Evolutionary conservation across 2,329 filamentous ascomycete genomes (phyloP).

Genomic region (Aspergillus sp.): DNA sequence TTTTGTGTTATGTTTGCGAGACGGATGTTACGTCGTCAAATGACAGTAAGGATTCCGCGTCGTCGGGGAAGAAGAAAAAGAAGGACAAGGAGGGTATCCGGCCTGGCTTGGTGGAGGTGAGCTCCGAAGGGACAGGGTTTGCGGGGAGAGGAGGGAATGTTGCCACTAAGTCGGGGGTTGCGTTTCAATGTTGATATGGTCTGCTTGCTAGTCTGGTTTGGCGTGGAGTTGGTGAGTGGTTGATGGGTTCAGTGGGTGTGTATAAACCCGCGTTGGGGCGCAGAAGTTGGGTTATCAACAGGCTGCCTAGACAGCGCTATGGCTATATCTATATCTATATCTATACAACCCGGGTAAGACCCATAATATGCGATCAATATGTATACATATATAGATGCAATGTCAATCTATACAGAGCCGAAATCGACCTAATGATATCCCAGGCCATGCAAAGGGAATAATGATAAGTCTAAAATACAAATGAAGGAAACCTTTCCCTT

Average conservation of each 20-base stretch:
- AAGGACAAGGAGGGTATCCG: constrained; percentile 59
- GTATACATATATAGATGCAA: neutral
- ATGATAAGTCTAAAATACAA: neutral
- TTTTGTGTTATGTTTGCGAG: constrained; percentile 86
- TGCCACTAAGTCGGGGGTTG: constrained; percentile 75
- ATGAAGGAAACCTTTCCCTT: neutral
- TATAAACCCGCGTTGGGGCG: neutral
- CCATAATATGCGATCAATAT: neutral
- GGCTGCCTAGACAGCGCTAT: neutral
- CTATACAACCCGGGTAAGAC: neutral
- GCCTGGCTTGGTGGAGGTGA: constrained; percentile 75
- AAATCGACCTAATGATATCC: neutral
- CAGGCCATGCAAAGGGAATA: neutral
- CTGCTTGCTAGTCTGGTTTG: neutral
- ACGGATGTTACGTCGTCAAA: constrained; percentile 63
- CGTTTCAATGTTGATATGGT: constrained; percentile 71
- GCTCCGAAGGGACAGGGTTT: constrained; percentile 88
- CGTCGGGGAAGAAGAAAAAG: constrained; percentile 33
- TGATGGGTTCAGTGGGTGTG: neutral
- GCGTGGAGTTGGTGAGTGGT: neutral
- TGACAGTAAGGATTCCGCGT: constrained; percentile 18
- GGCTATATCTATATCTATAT: neutral
- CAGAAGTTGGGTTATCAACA: neutral
- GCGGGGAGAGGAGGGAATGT: constrained; percentile 82
- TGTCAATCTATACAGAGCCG: neutral